These are phyloP conservation scores for Yamadazyma triangularis DNA, from an alignment of 1,139 yeast species.

Conservation along the genomic window DNA sequence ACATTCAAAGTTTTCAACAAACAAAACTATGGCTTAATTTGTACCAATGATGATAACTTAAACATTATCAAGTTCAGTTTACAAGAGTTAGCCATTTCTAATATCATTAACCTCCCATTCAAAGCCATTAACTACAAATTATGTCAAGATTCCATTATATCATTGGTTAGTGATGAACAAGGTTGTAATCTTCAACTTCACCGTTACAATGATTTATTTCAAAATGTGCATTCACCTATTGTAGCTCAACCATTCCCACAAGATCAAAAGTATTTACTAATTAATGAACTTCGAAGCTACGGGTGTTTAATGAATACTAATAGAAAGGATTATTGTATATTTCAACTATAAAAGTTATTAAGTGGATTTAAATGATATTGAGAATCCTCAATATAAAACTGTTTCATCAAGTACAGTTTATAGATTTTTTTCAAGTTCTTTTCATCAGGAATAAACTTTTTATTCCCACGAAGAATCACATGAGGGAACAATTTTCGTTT, in stretches of 20 bases:
- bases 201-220: constrained; percentile 1
- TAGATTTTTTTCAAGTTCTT: constrained; percentile 26
- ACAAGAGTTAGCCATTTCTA: neutral
- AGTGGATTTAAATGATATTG: neutral
- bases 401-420: constrained; percentile 27
- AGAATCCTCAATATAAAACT: constrained; percentile 21
- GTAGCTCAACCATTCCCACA: neutral
- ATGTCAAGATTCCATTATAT: constrained; percentile 1
- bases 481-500: constrained; percentile 16
- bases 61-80: neutral
- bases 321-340: constrained; percentile 33
- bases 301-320: constrained; percentile 41
- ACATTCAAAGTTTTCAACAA: neutral
- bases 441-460: constrained; percentile 27
- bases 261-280: constrained; percentile 6
- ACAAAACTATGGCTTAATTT: neutral
- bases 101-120: too few species aligned
- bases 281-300: constrained; percentile 8
- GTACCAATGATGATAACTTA: neutral
- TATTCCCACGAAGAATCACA: constrained; percentile 17
- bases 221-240: neutral
- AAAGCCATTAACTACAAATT: constrained; percentile 3
- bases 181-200: constrained; percentile 1
- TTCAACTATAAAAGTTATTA: constrained; percentile 12
- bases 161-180: constrained; percentile 1